Percentiles rank a stretch among this genome's conserved stretches.
phyloP scores from a whole-genome alignment of 2,329 filamentous ascomycete species.

The Trichophaea hybrida region DNA sequence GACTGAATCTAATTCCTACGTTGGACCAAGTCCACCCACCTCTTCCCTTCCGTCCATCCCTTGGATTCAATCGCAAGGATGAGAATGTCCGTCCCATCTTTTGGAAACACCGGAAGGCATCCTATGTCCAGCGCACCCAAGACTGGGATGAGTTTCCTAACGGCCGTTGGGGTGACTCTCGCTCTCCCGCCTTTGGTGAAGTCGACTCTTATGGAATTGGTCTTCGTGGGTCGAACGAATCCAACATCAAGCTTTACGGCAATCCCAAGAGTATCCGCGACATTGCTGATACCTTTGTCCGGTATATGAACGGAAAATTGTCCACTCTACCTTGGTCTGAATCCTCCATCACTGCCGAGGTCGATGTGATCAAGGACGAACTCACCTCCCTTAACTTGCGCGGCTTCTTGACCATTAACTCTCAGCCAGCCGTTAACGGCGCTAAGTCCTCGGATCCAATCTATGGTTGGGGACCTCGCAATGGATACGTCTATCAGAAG shows the following conservation, averaged over 20 bases:
- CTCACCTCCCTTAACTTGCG: constrained; percentile 71
- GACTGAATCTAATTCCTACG: constrained; percentile 68
- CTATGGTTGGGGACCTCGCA: constrained; percentile 86
- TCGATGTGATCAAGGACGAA: constrained; percentile 59
- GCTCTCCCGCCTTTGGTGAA: constrained; percentile 91
- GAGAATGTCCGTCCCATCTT: constrained; percentile 97
- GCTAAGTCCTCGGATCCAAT: constrained; percentile 74
- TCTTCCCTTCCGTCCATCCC: constrained; percentile 92
- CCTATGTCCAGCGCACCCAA: constrained; percentile 86
- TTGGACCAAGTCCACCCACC: constrained; percentile 68
- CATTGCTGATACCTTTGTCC: constrained; percentile 67
- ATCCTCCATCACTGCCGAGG: constrained; percentile 67
- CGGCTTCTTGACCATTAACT: constrained; percentile 90
- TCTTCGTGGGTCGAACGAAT: constrained; percentile 84
- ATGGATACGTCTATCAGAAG: constrained; percentile 97
- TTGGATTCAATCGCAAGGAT: constrained; percentile 62
- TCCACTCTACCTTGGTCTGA: constrained; percentile 90
- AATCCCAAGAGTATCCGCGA: constrained; percentile 67
- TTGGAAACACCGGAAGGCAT: constrained; percentile 94
- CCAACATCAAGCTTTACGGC: constrained; percentile 91
- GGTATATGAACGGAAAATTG: constrained; percentile 67
- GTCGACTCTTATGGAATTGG: constrained; percentile 89
- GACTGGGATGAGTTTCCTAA: constrained; percentile 99
- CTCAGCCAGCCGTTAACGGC: constrained; percentile 85
- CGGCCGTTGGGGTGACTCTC: constrained; percentile 92